These are phyloP conservation scores for Camelina sativa DNA, from an alignment of 345 rosid species.

Conservation along the genomic window DNA sequence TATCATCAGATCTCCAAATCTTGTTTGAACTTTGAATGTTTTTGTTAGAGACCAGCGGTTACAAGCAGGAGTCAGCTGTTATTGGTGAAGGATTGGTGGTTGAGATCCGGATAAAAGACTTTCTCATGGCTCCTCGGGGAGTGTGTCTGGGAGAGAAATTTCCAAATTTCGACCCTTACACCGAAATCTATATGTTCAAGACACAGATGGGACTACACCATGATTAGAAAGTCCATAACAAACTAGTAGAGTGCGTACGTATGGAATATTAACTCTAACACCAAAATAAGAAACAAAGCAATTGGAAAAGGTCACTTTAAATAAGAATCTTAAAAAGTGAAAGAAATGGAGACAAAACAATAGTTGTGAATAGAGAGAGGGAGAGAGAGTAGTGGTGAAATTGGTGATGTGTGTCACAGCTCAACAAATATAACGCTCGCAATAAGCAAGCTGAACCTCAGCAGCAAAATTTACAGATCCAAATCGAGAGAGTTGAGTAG, in stretches of 20 bases:
- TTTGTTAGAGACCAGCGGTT: no score
- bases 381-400: conserved; percentile 12
- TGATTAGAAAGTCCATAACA: conserved; percentile 7
- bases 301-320: conserved; percentile 31
- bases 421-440: conserved; percentile 38
- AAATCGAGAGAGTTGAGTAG: conserved; percentile 35
- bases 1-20: no score
- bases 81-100: no score
- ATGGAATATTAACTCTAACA: conserved; percentile 26
- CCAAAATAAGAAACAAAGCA: conserved; percentile 31
- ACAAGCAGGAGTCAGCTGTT: no score
- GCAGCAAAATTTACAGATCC: conserved; percentile 37
- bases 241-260: conserved; percentile 14
- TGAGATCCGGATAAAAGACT: no score
- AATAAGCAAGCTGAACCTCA: conserved; percentile 44
- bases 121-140: no score
- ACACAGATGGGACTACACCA: conserved; percentile 9
- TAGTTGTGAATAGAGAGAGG: conserved; percentile 17
- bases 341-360: conserved; percentile 32
- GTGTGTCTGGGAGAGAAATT: no score
- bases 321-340: conserved; percentile 26
- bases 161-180: no score
- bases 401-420: conserved; percentile 35
- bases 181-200: no score
- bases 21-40: no score